A percentile compares a stretch with the other conserved stretches of the same genome.
These are phyloP conservation scores for Pseudocercospora eumusae DNA, from an alignment of 2,329 filamentous ascomycete genomes.

Conservation along the genomic window DNA sequence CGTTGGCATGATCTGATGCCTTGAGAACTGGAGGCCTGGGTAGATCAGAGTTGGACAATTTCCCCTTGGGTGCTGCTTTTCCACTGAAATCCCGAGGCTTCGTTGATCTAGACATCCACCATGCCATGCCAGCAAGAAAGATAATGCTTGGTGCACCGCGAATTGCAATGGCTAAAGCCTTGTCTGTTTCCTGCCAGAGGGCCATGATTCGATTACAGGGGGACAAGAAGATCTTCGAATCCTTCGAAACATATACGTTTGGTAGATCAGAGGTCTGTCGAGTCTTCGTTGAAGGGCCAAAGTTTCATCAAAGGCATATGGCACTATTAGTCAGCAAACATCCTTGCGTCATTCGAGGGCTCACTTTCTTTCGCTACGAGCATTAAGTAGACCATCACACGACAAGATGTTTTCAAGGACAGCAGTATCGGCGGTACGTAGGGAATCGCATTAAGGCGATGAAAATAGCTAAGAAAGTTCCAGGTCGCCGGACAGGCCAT, in stretches of 20 bases:
- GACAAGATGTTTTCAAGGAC: constrained; percentile 37
- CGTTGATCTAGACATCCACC: background rate
- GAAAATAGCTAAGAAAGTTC: background rate
- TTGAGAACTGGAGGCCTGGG: constrained; percentile 29
- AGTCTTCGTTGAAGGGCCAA: background rate
- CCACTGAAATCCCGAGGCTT: no score
- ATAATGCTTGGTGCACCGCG: background rate
- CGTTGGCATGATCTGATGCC: constrained; percentile 45
- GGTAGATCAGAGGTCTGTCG: background rate
- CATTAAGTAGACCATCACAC: background rate
- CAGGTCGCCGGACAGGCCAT: constrained; percentile 52
- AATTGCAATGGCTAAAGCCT: constrained; percentile 15
- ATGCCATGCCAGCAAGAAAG: constrained; percentile 3
- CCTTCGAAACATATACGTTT: background rate
- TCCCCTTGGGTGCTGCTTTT: background rate
- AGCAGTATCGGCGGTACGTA: constrained; percentile 34
- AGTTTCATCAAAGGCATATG: constrained; percentile 3
- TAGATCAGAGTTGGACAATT: constrained; percentile 5
- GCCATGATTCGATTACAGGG: constrained; percentile 1
- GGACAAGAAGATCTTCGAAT: background rate
- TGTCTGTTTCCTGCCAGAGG: constrained; percentile 21
- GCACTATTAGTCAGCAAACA: constrained; percentile 23
- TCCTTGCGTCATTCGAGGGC: constrained; percentile 16
- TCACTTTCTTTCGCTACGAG: background rate
- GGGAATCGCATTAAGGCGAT: background rate